phyloP scores from a whole-genome alignment of 2,329 filamentous ascomycete species.

The Epichloe uncinata region DNA sequence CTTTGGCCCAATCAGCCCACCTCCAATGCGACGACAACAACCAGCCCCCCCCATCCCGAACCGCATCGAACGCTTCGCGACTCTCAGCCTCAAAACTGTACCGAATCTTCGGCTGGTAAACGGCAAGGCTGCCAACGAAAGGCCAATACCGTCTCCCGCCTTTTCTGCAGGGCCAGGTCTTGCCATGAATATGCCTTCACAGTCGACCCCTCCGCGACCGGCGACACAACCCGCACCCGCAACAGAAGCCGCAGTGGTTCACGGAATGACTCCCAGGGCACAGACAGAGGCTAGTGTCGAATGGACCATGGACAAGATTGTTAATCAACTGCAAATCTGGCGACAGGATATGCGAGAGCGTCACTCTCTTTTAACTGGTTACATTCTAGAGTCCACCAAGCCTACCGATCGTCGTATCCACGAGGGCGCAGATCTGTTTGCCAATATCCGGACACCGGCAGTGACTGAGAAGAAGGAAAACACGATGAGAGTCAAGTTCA shows the following conservation, averaged over 20 bases:
- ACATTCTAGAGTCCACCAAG: slow-evolving; percentile 31
- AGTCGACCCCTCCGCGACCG: slow-evolving; percentile 12
- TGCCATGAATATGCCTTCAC: background rate
- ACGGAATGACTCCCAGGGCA: slow-evolving; percentile 8
- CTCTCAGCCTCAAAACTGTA: background rate
- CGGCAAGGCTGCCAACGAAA: background rate
- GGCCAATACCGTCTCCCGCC: background rate
- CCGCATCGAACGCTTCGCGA: slow-evolving; percentile 1
- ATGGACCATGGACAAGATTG: slow-evolving; percentile 32
- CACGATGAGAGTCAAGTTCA: slow-evolving; percentile 37
- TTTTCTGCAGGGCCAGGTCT: background rate
- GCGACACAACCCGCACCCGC: background rate
- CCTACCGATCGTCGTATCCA: slow-evolving; percentile 25
- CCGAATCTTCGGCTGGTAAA: background rate
- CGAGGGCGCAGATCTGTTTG: slow-evolving; percentile 34
- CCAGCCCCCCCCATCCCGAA: background rate
- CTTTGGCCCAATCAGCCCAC: slow-evolving; percentile 16
- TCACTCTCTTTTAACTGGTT: slow-evolving; percentile 31
- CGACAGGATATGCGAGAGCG: slow-evolving; percentile 30
- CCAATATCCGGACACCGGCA: slow-evolving; percentile 25
- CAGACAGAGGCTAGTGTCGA: slow-evolving; percentile 16
- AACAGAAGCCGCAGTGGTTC: slow-evolving; percentile 5
- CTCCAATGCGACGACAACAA: slow-evolving; percentile 13
- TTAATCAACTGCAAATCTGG: slow-evolving; percentile 24
- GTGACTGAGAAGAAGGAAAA: slow-evolving; percentile 22